Evolutionary conservation across 192 early-diverging fungal species (phyloP).

Genomic region (Lunasporangiospora selenospora): DNA sequence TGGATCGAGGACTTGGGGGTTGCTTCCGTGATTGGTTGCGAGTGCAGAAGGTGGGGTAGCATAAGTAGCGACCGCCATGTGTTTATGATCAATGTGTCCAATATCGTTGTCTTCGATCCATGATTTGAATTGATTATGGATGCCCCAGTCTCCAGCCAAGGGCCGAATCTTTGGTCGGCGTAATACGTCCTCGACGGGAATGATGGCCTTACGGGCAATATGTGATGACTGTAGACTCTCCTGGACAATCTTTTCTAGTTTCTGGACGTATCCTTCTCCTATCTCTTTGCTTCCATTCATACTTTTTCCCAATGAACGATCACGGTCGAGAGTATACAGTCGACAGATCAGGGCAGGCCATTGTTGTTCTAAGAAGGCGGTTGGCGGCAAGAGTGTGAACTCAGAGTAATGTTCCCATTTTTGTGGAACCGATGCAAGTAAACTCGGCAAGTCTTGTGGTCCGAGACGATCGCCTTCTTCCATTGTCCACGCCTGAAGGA

Average conservation of each 20-base stretch:
- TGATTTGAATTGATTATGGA: slow-evolving; percentile 37
- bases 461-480: too few relatives aligned
- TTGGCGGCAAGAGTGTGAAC: slow-evolving; percentile 43
- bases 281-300: too few relatives aligned
- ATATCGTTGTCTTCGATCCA: slow-evolving; percentile 26
- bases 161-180: slow-evolving; percentile 48
- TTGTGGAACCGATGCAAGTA: slow-evolving; percentile 39
- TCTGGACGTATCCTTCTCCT: neutral
- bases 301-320: neutral
- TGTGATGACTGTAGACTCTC: slow-evolving; percentile 24
- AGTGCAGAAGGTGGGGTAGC: neutral
- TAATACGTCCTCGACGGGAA: slow-evolving; percentile 46
- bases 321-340: slow-evolving; percentile 13
- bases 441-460: too few relatives aligned
- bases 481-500: too few relatives aligned
- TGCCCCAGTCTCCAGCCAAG: slow-evolving; percentile 41
- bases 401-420: slow-evolving; percentile 53
- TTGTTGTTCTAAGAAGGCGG: slow-evolving; percentile 25
- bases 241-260: slow-evolving; percentile 24
- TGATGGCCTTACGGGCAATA: slow-evolving; percentile 47
- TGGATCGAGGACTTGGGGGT: neutral
- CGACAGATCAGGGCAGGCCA: slow-evolving; percentile 19
- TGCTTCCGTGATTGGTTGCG: too few relatives aligned
- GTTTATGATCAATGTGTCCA: slow-evolving; percentile 15
- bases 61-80: neutral